Base-by-base conservation (phyloP, 768 basidiomycete species). In the Mycena amicta region DNA sequence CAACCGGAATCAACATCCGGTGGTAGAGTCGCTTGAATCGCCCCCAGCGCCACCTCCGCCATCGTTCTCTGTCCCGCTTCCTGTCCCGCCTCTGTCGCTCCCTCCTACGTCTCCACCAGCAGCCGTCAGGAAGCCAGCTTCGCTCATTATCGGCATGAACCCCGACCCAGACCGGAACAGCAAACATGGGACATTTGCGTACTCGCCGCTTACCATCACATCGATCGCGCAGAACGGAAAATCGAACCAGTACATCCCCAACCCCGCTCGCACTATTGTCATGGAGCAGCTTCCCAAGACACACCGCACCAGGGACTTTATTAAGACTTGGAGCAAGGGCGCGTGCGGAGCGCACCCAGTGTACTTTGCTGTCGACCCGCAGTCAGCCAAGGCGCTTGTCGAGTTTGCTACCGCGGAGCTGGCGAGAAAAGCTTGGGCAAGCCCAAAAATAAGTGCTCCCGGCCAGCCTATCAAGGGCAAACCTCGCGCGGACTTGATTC, bases 221-320 rank as follows among this genome's bases (percentile, higher is more conserved):
- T 54, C 65, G 39, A 41, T 56, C 57, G 20, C 60, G 29, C 26
- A 22, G 1, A 58, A 70, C 47, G 53, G 55, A 60, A 64, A 62
- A 61, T 47, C 20, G 26, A 64, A 62, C 8, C 51, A 66, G 0
- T 79, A 82, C 57, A 68, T 71, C 11, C 82, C 83, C 40, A 78
- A 80, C 60, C 79, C 79, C 4, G 71, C 78, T 2, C 75, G 81
- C 15, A 83, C 84, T 1, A 69, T 87, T 27, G 81, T 87, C 25
- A 77, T 87, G 70, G 83, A 85, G 60, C 77, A 79, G 52, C 70
- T 87, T 4, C 84, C 84, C 1, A 83, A 81, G 58, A 66, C 74
- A 3, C 73, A 77, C 61, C 79, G 83, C 45, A 76, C 71, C 4
- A 63, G 61, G 3, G 73, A 74, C 23, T 84, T 75, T 62, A 69